These are phyloP conservation scores for Dactylellina haptotyla DNA, from an alignment of 2,329 filamentous ascomycete genomes.

Conservation along the genomic window DNA sequence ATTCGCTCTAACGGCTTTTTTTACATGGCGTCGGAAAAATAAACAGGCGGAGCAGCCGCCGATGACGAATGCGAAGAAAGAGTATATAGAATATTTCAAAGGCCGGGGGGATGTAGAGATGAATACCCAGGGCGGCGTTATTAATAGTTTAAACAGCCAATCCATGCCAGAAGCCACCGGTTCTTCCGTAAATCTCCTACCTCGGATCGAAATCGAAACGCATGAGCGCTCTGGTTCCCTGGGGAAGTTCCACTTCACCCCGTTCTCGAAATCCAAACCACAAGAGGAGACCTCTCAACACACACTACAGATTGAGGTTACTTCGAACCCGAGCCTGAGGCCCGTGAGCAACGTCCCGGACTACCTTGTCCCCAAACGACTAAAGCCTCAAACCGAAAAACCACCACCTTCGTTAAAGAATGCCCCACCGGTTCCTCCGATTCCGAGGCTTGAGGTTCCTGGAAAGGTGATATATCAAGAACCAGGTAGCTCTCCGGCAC, in stretches of 20 bases:
- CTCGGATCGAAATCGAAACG: not conserved
- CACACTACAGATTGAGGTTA: conserved; percentile 43
- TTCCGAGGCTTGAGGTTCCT: conserved; percentile 27
- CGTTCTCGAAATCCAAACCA: conserved; percentile 14
- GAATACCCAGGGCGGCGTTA: not conserved
- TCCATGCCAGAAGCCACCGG: not conserved
- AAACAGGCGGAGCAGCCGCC: conserved; percentile 2
- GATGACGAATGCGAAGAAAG: conserved; percentile 27
- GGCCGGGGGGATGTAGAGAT: conserved; percentile 3
- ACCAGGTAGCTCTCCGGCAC: not conserved
- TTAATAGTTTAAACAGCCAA: not conserved
- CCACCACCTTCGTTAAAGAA: not conserved
- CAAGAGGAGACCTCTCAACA: conserved; percentile 14
- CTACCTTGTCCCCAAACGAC: conserved; percentile 22
- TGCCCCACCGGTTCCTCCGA: not conserved
- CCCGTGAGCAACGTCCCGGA: conserved; percentile 26
- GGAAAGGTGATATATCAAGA: conserved; percentile 36
- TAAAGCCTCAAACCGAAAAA: conserved; percentile 11
- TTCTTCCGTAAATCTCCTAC: conserved; percentile 23
- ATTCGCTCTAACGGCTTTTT: conserved; percentile 20
- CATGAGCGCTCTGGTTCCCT: conserved; percentile 15
- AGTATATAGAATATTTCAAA: conserved; percentile 28
- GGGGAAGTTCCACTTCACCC: conserved; percentile 23
- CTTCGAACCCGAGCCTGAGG: conserved; percentile 30
- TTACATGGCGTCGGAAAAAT: conserved; percentile 24